phyloP scores from a whole-genome alignment of 2,329 filamentous ascomycete species.

The Rhexocercosporidium sp. region DNA sequence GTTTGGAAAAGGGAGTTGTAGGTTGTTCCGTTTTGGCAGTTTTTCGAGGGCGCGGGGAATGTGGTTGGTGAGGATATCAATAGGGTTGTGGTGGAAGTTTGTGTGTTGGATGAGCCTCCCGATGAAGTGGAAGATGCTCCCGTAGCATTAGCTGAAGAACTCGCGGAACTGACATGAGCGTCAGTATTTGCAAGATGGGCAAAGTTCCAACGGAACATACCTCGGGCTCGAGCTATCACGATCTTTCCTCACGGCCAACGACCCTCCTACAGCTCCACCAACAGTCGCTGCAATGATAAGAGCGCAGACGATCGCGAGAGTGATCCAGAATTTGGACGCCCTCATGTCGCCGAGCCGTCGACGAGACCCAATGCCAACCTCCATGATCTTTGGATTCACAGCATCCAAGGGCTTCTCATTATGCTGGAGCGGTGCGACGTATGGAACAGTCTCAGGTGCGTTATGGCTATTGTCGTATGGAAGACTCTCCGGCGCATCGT shows the following conservation, averaged over 20 bases:
- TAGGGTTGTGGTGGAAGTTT: background rate
- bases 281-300: conserved; percentile 8
- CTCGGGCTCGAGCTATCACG: background rate
- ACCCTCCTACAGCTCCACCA: conserved; percentile 8
- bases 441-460: background rate
- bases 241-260: conserved; percentile 4
- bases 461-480: background rate
- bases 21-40: conserved; percentile 2
- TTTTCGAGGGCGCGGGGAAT: background rate
- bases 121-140: background rate
- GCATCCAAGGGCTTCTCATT: background rate
- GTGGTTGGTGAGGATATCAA: background rate
- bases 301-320: background rate
- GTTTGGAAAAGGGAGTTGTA: background rate
- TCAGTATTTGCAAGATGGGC: background rate
- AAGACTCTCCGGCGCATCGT: background rate
- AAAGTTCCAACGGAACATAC: background rate
- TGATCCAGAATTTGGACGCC: conserved; percentile 4
- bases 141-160: background rate
- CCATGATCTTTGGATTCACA: background rate
- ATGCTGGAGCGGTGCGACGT: background rate
- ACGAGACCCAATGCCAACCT: background rate
- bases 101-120: background rate
- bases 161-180: background rate
- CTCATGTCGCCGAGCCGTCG: conserved; percentile 7